phyloP scores from a whole-genome alignment of 306 rosid genomes.

The Carpinus viminea region DNA sequence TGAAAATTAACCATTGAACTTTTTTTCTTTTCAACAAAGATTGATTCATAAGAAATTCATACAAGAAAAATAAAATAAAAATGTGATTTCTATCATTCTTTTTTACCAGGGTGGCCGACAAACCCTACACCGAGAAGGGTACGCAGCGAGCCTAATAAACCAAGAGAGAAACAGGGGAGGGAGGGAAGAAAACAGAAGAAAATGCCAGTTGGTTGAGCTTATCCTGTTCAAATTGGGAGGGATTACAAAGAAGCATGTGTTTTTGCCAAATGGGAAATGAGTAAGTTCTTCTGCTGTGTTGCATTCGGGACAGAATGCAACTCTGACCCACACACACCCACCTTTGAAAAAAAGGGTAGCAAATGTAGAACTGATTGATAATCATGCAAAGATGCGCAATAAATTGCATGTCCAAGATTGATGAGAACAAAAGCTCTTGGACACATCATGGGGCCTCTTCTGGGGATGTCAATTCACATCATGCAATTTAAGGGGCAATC shows the following conservation, averaged over 20 bases:
- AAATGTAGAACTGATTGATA: constrained; percentile 7
- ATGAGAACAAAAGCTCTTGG: constrained; percentile 26
- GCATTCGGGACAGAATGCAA: constrained; percentile 1
- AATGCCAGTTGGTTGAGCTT: background rate
- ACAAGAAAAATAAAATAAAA: no score
- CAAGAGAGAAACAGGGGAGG: background rate
- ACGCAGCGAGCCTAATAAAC: background rate
- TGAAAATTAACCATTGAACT: no score
- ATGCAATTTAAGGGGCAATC: constrained; percentile 30
- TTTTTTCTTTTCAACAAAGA: no score
- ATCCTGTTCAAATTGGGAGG: background rate
- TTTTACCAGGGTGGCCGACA: background rate
- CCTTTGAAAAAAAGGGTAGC: no score
- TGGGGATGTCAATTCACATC: constrained; percentile 40
- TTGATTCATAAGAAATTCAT: no score
- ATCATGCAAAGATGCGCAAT: constrained; percentile 16
- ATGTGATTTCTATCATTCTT: no score
- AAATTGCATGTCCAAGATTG: constrained; percentile 26
- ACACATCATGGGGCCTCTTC: constrained; percentile 30
- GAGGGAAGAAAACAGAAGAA: background rate
- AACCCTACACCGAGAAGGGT: background rate
- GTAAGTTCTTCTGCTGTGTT: background rate
- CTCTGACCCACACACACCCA: no score
- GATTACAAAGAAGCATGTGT: background rate
- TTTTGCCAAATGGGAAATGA: background rate